Base-by-base conservation (phyloP, 768 basidiomycete species). In the Boletus coccyginus region DNA sequence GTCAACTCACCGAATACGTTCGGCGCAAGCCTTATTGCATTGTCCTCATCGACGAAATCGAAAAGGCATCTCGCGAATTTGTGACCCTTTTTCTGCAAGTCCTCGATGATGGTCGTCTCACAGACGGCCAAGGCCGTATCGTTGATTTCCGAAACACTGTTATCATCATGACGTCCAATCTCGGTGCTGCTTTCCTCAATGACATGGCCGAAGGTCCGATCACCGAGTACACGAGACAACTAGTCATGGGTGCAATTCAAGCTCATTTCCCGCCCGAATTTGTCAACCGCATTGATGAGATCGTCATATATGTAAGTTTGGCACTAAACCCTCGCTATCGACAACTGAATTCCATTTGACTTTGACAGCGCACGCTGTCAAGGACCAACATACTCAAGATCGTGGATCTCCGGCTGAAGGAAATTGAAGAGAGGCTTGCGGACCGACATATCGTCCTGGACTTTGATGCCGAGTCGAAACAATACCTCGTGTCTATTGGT, bases 141-240 rank as follows among this genome's bases (percentile, higher is more conserved):
- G 84, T 92, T 19, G 88, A 92, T 72, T 94, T 93, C 80, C 80
- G 86, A 55, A 95, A 94, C 69, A 92, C 92, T 1, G 90, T 96
- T 66, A 92, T 96, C 69, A 90, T 94, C 72, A 90, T 96, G 85
- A 96, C 94, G 5, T 93, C 91, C 47, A 98, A 98, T 68, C 79
- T 96, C 19, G 94, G 92, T 43, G 88, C 90, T 7, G 77, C 78
- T 21, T 89, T 81, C 73, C 77, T 92, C 46, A 84, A 88, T 53
- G 91, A 92, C 47, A 81, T 88, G 77, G 80, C 79, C 4, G 84
- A 87, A 57, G 91, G 91, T 5, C 77, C 83, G 0, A 84, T 96
- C 49, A 83, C 75, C 19, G 67, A 80, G 0, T 73, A 79, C 48
- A 88, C 88, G 6, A 80, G 77, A 57, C 68, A 79, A 35, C 72